phyloP scores from a whole-genome alignment of 2,329 filamentous ascomycete genomes.

The Cladophialophora bantiana region DNA sequence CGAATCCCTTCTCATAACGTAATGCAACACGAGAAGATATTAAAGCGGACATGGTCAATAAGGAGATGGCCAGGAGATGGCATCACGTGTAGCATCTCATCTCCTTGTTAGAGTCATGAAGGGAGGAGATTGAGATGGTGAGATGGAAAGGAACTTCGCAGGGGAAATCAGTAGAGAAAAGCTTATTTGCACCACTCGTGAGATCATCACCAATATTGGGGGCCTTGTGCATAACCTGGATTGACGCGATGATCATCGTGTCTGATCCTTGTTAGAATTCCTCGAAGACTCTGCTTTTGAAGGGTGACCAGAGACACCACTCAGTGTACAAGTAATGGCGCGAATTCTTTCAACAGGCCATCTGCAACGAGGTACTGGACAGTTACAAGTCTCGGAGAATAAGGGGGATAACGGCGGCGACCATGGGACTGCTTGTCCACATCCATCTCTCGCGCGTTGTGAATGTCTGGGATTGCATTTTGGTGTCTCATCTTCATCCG shows the following conservation, averaged over 20 bases:
- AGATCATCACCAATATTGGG: background rate
- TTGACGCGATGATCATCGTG: no score
- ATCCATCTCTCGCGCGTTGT: background rate
- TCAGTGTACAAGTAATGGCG: no score
- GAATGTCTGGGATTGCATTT: background rate
- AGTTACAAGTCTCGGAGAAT: no score
- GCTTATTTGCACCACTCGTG: background rate
- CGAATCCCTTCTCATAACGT: background rate
- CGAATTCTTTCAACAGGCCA: no score
- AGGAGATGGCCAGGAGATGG: background rate
- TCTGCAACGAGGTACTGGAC: no score
- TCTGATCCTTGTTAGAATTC: no score
- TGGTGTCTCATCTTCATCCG: background rate
- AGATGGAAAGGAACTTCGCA: background rate
- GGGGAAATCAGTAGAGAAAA: background rate
- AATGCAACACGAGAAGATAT: background rate
- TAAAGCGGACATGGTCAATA: background rate
- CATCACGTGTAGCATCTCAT: background rate
- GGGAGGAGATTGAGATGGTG: background rate
- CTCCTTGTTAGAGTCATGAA: background rate
- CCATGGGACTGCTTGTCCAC: no score
- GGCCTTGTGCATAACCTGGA: no score
- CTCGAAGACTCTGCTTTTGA: no score
- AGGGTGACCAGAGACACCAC: no score
- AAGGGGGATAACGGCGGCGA: no score